Conservation (phyloP, 805 yeast genomes). For the Diddensiella transvaalensis region DNA sequence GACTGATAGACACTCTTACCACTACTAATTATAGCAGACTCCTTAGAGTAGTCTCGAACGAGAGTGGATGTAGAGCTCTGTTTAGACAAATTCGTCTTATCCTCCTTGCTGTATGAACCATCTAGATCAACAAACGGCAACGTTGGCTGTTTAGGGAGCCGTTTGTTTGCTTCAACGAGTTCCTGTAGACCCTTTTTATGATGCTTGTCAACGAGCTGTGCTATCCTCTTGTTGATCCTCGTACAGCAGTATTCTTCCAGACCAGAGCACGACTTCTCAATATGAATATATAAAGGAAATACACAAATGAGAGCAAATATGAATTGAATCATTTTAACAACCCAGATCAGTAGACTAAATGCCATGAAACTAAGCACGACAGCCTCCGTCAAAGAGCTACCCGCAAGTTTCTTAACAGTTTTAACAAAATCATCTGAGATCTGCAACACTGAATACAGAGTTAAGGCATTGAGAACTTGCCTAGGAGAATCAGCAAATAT, state of each 20-base stretch:
- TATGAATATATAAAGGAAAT: conserved; percentile 48
- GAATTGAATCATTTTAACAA: conserved; percentile 57
- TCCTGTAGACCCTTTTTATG: conserved; percentile 33
- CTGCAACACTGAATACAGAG: conserved; percentile 52
- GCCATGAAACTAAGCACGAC: conserved; percentile 73
- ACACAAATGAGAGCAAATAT: conserved; percentile 50
- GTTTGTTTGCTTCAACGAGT: conserved; percentile 27
- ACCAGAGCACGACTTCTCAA: conserved; percentile 38
- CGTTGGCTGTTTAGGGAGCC: conserved; percentile 13
- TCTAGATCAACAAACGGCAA: conserved; percentile 7
- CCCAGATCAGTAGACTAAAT: conserved; percentile 70
- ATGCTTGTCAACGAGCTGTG: conserved; percentile 44
- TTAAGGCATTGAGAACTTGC: conserved; percentile 77
- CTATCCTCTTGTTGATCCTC: conserved; percentile 55
- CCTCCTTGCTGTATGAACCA: neutral
- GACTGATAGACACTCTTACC: neutral
- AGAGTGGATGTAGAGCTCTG: neutral
- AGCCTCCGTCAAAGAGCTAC: conserved; percentile 59
- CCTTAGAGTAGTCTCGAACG: neutral
- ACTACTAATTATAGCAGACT: neutral
- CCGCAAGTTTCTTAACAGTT: conserved; percentile 53
- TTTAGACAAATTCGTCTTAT: neutral
- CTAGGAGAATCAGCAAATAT: conserved; percentile 82
- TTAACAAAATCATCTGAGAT: conserved; percentile 33
- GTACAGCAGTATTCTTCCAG: conserved; percentile 61